Evolutionary conservation across 148 eudicot genomes (phyloP).

Genomic region (Rhododendron mucronatum): DNA sequence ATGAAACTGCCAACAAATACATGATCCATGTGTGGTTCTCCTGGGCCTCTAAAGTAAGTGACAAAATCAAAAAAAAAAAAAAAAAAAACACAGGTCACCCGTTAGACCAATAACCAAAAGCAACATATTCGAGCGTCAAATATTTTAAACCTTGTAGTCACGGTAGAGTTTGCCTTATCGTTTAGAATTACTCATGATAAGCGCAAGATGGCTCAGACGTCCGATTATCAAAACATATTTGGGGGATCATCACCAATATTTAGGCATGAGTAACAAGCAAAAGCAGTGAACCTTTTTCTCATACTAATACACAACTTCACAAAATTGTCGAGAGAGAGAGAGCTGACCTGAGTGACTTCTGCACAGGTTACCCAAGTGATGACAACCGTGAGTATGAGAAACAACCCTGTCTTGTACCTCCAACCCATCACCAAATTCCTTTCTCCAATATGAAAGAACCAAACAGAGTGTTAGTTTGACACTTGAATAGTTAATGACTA

Average conservation of each 20-base stretch:
- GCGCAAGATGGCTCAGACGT: neutral
- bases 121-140: neutral
- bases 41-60: neutral
- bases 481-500: neutral
- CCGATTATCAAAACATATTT: too few relatives aligned
- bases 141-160: too few relatives aligned
- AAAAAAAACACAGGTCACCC: neutral
- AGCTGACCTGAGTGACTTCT: constrained; percentile 80
- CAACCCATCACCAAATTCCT: constrained; percentile 44
- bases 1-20: neutral
- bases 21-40: neutral
- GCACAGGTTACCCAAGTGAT: constrained; percentile 79
- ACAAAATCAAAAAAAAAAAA: neutral
- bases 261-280: neutral
- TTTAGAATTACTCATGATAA: too few relatives aligned
- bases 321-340: neutral
- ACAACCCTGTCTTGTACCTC: constrained; percentile 62
- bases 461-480: neutral
- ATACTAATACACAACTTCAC: neutral
- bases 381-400: constrained; percentile 59
- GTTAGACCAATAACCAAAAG: neutral
- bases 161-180: too few relatives aligned
- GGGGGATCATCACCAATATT: neutral
- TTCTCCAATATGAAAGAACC: neutral
- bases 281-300: neutral